Percentiles rank a stretch among this genome's conserved stretches.
These are phyloP conservation scores for Sungouiella thailandica DNA, from an alignment of 805 yeast species.

Conservation along the genomic window DNA sequence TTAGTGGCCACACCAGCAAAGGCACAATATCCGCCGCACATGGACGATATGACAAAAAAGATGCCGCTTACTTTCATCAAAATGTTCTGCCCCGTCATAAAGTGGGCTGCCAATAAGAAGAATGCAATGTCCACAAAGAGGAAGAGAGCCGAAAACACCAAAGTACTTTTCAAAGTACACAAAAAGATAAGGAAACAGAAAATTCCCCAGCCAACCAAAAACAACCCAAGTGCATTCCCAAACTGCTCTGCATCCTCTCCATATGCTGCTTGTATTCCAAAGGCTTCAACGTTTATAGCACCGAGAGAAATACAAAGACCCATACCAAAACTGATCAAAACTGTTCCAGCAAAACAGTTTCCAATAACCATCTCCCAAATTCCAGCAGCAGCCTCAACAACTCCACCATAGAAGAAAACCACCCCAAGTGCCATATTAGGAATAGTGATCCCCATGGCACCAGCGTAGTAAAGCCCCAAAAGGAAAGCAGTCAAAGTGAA, in stretches of 20 bases:
- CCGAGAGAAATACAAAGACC: slow-evolving; percentile 52
- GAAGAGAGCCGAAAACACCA: slow-evolving; percentile 47
- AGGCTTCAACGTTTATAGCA: slow-evolving; percentile 47
- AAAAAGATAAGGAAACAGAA: slow-evolving; percentile 55
- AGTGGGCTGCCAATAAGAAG: slow-evolving; percentile 45
- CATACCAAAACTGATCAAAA: slow-evolving; percentile 45
- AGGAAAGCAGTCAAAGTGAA: slow-evolving; percentile 44
- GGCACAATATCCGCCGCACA: slow-evolving; percentile 16
- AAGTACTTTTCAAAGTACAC: slow-evolving; percentile 49
- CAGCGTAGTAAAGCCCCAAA: slow-evolving; percentile 42
- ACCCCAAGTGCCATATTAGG: slow-evolving; percentile 44
- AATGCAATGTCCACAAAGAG: slow-evolving; percentile 51
- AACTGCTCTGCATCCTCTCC: slow-evolving; percentile 36
- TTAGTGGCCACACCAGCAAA: slow-evolving; percentile 15
- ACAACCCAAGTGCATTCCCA: slow-evolving; percentile 53
- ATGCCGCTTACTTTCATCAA: slow-evolving; percentile 14
- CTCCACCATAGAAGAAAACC: slow-evolving; percentile 46
- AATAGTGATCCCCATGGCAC: slow-evolving; percentile 40
- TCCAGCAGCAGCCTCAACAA: slow-evolving; percentile 47
- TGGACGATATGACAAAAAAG: slow-evolving; percentile 10
- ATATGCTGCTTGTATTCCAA: slow-evolving; percentile 49
- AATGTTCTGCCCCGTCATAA: slow-evolving; percentile 33
- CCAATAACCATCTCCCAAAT: slow-evolving; percentile 47
- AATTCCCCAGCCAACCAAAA: slow-evolving; percentile 57
- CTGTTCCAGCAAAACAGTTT: slow-evolving; percentile 53